Evolutionary conservation across 352 stramenopile species (phyloP), one percentile per base, ranked within the genome.

Genomic region (Phytophthora litchii): DNA sequence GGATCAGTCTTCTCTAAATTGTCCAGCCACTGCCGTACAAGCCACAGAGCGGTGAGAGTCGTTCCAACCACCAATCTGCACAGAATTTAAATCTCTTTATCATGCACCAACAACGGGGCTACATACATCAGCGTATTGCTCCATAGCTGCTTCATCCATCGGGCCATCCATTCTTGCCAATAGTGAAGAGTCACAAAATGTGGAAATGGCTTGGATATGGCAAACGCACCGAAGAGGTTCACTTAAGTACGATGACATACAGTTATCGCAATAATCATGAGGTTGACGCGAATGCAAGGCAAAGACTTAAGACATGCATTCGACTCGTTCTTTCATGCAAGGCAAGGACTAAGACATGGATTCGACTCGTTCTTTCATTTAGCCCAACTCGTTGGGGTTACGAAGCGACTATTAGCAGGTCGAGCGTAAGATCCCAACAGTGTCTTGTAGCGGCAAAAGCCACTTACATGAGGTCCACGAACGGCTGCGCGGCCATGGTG

Each of bases 391-490:
- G 52, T 69, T 65, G 52, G 57, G 52, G 52, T 75, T 72, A 64
- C 41, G 29, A 64, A 50, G 36, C 20, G 35, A 47, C 31, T 54
- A 13, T 19, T 6, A 35, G 13, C 49, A 51, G 52, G 43, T 34
- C 44, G n/a, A 45, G 38, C 38, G 35, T 37, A 60, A 62, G 17
- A 7, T 46, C 53, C 60, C 44, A 67, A 63, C 54, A 64, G 31
- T 37, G 23, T 34, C 46, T 64, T 60, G 35, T 57, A 61, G 55
- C 55, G 64, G 32, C 51, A 13, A 67, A 13, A 56, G 29, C 46
- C 38, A 49, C 69, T 99, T 98, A 99, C 72, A 99, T 92, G 59
- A 99, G 89, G 89, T 99, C 96, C 80, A 98, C 97, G 88, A 99
- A 99, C 68, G 96, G 96, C 73, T 99, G 84, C 49, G 97, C 94